Percentiles rank a stretch among this genome's conserved stretches.
Evolutionary conservation across 441 rosid species (phyloP).

Genomic region (Gossypium davidsonii): DNA sequence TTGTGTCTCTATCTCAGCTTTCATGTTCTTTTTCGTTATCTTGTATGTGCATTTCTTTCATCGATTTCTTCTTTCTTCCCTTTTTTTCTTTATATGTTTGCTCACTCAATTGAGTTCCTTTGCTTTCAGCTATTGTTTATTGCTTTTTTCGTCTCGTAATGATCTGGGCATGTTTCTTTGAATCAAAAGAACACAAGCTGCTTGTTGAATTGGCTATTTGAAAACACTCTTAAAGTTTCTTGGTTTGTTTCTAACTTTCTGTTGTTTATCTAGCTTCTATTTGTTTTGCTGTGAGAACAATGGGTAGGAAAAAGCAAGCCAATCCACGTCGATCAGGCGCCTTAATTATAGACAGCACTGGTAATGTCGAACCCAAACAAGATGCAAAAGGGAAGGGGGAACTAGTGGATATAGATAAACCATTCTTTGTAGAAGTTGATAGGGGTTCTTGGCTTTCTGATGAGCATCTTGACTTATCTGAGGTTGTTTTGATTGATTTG

Average conservation of each 20-base stretch:
- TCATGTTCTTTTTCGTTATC: not conserved
- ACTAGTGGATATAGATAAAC: slow-evolving; percentile 31
- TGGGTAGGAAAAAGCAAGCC: slow-evolving; percentile 91
- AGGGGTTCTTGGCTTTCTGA: slow-evolving; percentile 36
- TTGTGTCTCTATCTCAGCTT: not conserved
- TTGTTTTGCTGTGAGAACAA: slow-evolving; percentile 32
- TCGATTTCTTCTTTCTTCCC: not conserved
- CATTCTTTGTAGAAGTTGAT: slow-evolving; percentile 55
- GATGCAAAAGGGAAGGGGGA: slow-evolving; percentile 22
- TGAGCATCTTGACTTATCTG: slow-evolving; percentile 75
- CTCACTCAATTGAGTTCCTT: not conserved
- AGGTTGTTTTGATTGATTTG: slow-evolving; percentile 55
- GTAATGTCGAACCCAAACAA: slow-evolving; percentile 22
- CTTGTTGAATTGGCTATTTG: slow-evolving; percentile 10
- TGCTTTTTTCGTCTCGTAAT: not conserved
- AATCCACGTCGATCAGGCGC: slow-evolving; percentile 70
- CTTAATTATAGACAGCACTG: slow-evolving; percentile 27
- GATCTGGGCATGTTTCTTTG: slow-evolving; percentile 1
- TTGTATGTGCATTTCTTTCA: not conserved
- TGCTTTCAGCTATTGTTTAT: slow-evolving; percentile 1
- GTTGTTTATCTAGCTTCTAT: slow-evolving; percentile 12
- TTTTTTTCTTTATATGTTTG: not conserved
- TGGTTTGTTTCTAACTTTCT: slow-evolving; percentile 9
- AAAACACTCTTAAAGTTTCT: not conserved
- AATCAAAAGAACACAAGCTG: not conserved